Evolutionary conservation across 1,284 basidiomycete species (phyloP).

Genomic region (Pseudozyma pruni): DNA sequence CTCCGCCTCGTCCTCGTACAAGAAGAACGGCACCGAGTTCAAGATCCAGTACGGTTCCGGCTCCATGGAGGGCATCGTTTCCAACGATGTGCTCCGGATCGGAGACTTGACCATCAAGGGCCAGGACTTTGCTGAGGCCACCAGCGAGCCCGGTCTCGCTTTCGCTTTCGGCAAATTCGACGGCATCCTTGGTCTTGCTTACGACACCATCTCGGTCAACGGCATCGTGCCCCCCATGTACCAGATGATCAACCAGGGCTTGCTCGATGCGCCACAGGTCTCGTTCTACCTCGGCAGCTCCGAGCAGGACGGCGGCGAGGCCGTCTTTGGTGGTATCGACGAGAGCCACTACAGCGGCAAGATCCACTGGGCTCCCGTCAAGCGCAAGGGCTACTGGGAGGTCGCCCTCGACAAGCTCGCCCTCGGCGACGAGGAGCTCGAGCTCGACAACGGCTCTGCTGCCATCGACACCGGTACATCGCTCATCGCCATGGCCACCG

Average conservation of each 20-base stretch:
- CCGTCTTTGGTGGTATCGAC: slow-evolving; percentile 93
- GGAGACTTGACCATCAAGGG: slow-evolving; percentile 82
- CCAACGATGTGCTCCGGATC: slow-evolving; percentile 83
- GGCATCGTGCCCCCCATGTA: slow-evolving; percentile 94
- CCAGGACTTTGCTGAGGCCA: slow-evolving; percentile 95
- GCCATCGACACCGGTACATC: slow-evolving; percentile 85
- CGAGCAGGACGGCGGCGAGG: slow-evolving; percentile 90
- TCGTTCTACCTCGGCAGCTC: slow-evolving; percentile 92
- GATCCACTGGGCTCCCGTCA: slow-evolving; percentile 87
- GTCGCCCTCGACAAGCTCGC: slow-evolving; percentile 69
- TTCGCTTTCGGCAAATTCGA: slow-evolving; percentile 92
- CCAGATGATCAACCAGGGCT: slow-evolving; percentile 84
- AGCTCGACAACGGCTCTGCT: slow-evolving; percentile 84
- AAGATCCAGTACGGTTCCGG: slow-evolving; percentile 96
- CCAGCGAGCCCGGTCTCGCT: slow-evolving; percentile 93
- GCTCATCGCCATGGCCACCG: slow-evolving; percentile 88
- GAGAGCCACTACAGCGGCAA: slow-evolving; percentile 80
- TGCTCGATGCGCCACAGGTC: slow-evolving; percentile 88
- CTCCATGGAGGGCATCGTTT: slow-evolving; percentile 96
- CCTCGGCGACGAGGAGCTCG: slow-evolving; percentile 77
- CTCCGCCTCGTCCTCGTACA: slow-evolving; percentile 82
- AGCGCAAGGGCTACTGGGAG: slow-evolving; percentile 95
- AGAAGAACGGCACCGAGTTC: slow-evolving; percentile 89
- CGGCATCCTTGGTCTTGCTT: slow-evolving; percentile 93
- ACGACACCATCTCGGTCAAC: slow-evolving; percentile 96